Percentiles rank a stretch among this genome's conserved stretches.
phyloP scores from a whole-genome alignment of 208 protist species.

The Trypanosoma caninum region DNA sequence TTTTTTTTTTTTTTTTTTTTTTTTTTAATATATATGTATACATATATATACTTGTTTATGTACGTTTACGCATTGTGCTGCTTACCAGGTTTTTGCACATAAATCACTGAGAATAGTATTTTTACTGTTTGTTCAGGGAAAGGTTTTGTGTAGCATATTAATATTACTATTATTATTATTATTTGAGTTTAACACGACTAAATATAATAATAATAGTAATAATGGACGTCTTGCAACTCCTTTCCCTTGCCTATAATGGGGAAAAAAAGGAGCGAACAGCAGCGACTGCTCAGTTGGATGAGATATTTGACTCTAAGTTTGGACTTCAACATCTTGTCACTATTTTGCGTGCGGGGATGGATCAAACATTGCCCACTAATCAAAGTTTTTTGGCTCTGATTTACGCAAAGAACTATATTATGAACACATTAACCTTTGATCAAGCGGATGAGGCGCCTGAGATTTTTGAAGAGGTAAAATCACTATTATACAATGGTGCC shows the following conservation, averaged over 20 bases:
- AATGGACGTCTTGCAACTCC: conserved; percentile 60
- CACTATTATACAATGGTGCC: conserved; percentile 57
- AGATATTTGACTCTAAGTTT: conserved; percentile 36
- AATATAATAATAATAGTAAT: conserved; percentile 24
- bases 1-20: conserved; percentile 14
- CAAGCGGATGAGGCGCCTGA: conserved; percentile 26
- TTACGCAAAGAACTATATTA: conserved; percentile 81
- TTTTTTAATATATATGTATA: conserved; percentile 8
- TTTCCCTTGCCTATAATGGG: conserved; percentile 75
- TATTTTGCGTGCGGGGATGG: conserved; percentile 56
- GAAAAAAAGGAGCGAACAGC: conserved; percentile 62
- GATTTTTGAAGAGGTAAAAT: conserved; percentile 57
- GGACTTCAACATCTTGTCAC: conserved; percentile 48
- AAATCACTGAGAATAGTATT: background rate
- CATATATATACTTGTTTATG: background rate
- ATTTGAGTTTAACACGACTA: no score
- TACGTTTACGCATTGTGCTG: background rate
- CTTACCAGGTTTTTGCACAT: background rate
- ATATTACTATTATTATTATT: no score
- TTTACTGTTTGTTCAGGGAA: background rate
- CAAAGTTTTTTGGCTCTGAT: conserved; percentile 79
- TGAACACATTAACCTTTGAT: conserved; percentile 57
- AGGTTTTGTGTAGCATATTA: no score
- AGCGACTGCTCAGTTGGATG: conserved; percentile 64
- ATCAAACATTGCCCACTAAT: conserved; percentile 40